Evolutionary conservation across 1,139 yeast genomes (phyloP), one percentile per base, ranked within the genome.

Genomic region (Diutina scorzettiae): DNA sequence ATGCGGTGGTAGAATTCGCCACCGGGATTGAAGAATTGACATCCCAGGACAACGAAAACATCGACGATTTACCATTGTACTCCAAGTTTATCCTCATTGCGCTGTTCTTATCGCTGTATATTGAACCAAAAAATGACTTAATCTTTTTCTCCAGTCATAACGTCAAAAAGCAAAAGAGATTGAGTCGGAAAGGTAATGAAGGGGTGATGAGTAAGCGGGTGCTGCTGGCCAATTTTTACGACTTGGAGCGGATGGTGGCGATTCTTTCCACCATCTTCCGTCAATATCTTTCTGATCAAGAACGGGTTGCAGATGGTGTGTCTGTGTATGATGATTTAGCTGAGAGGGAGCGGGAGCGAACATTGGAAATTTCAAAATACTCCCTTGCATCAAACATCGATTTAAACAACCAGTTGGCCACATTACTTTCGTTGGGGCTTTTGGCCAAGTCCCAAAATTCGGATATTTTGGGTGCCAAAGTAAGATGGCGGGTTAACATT

Each of bases 71-170:
- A 45, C 78, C 85, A 0, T 53, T 58, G 11, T 68, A 71, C 44
- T 71, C 84, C n/a, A 78, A 78, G 53, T 78, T 65, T 51, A 60
- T 81, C 3, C 58, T 82, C 20, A 66, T 81, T 42, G 84, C 89
- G 1, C 77, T 85, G 0, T 82, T 78, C 51, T 61, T 82, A 43
- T 87, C 89, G 0, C 79, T 89, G 1, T 78, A 70, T 52, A 74
- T 75, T 42, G 76, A 77, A 5, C 75, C 78, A 3, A 71, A 71
- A 46, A 64, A 66, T 47, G 93, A 82, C 54, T 62, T 75, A 48
- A 70, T 73, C 37, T 62, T 69, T 45, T 82, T 81, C 49, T 76
- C 89, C 37, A 71, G 68, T 46, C 64, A 79, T 20, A 74, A 76
- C 48, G 74, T 72, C 17, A 64, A 71, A 31, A 62, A 63, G 43